phyloP scores from a whole-genome alignment of 805 yeast species.

The Sungouiella thailandica region DNA sequence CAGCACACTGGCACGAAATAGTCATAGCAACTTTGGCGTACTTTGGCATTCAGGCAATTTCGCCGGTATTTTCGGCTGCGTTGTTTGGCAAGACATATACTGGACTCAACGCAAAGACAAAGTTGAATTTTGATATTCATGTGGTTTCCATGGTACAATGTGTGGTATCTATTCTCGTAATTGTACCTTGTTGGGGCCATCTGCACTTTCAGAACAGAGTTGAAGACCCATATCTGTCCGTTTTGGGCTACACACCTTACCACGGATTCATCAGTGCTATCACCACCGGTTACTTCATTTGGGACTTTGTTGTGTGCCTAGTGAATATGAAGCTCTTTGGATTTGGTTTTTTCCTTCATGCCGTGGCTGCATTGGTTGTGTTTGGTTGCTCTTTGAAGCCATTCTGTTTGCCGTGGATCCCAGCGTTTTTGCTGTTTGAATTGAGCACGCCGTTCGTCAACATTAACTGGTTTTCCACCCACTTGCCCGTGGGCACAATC shows the following conservation, averaged over 20 bases:
- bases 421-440: constrained; percentile 81
- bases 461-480: constrained; percentile 83
- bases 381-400: constrained; percentile 63
- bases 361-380: constrained; percentile 72
- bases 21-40: constrained; percentile 57
- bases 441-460: constrained; percentile 93
- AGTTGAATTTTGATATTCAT: constrained; percentile 83
- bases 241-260: constrained; percentile 70
- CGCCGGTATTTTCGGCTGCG: constrained; percentile 46
- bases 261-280: constrained; percentile 68
- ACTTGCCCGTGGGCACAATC: constrained; percentile 64
- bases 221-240: constrained; percentile 37
- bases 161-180: constrained; percentile 51
- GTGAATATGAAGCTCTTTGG: constrained; percentile 68
- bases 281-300: constrained; percentile 81
- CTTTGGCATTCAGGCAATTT: constrained; percentile 44
- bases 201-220: constrained; percentile 35
- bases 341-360: constrained; percentile 76
- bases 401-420: constrained; percentile 74
- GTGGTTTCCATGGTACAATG: constrained; percentile 85
- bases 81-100: constrained; percentile 55
- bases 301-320: constrained; percentile 80
- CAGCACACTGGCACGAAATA: constrained; percentile 75
- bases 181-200: constrained; percentile 64
- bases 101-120: constrained; percentile 38